Conservation (phyloP, 805 yeast genomes). For the Candida rishiriensis region DNA sequence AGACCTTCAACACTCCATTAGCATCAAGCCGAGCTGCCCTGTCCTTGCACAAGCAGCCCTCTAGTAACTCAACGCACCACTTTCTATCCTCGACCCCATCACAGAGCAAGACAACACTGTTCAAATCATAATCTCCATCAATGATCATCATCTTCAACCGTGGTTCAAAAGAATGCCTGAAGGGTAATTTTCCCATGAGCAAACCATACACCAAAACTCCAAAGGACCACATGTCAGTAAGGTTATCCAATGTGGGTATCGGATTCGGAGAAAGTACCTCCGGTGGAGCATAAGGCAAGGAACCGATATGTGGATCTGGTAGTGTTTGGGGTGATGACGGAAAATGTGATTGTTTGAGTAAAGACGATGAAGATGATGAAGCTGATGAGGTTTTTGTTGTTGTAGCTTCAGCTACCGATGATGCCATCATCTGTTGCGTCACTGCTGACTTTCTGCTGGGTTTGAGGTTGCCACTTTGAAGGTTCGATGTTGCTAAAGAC, state of each 20-base stretch:
- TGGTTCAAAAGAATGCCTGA: slow-evolving; percentile 81
- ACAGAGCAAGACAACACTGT: slow-evolving; percentile 29
- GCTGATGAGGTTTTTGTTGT: slow-evolving; percentile 7
- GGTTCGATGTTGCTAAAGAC: neutral
- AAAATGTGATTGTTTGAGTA: slow-evolving; percentile 3
- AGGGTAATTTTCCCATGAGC: slow-evolving; percentile 72
- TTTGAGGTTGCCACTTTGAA: too few species aligned
- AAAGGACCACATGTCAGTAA: slow-evolving; percentile 87
- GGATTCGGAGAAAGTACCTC: slow-evolving; percentile 67
- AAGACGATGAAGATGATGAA: slow-evolving; percentile 5
- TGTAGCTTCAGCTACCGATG: neutral
- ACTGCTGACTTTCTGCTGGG: too few species aligned
- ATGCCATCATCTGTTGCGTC: neutral
- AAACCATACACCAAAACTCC: slow-evolving; percentile 77
- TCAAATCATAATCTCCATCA: slow-evolving; percentile 56
- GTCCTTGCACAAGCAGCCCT: slow-evolving; percentile 45
- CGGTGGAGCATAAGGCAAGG: slow-evolving; percentile 90
- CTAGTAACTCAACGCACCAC: slow-evolving; percentile 30
- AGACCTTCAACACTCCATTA: neutral
- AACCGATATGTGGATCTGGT: slow-evolving; percentile 76
- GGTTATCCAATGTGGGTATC: slow-evolving; percentile 47
- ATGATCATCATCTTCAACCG: slow-evolving; percentile 67
- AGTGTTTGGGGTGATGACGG: slow-evolving; percentile 11
- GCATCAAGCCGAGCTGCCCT: neutral
- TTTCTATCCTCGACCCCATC: slow-evolving; percentile 16